These are phyloP conservation scores for Neurospora tetraspora DNA, from an alignment of 495 filamentous ascomycete genomes.

Conservation along the genomic window DNA sequence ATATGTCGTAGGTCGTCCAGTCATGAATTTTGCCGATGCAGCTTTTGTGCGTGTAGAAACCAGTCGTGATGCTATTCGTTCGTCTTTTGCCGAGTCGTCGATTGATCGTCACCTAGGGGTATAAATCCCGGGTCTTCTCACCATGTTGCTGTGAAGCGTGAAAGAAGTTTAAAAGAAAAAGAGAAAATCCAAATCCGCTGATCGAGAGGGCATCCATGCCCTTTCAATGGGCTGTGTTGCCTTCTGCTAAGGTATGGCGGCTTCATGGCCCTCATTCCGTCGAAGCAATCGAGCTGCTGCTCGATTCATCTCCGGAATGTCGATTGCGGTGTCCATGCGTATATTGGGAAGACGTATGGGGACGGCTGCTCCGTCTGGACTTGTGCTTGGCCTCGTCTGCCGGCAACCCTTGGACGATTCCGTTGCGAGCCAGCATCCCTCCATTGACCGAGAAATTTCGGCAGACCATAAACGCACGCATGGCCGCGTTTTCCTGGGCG, in stretches of 20 bases:
- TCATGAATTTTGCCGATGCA: not conserved
- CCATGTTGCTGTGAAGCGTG: conserved; percentile 37
- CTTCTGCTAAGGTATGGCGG: not conserved
- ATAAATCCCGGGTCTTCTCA: conserved; percentile 18
- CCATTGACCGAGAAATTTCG: conserved; percentile 98
- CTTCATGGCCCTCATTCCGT: conserved; percentile 28
- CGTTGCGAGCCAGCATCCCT: conserved; percentile 76
- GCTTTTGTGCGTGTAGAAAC: not conserved
- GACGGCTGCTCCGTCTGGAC: conserved; percentile 34
- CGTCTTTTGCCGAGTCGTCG: not conserved
- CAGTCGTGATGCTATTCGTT: not conserved
- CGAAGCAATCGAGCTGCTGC: conserved; percentile 49
- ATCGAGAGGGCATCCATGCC: not conserved
- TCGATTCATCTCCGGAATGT: conserved; percentile 39
- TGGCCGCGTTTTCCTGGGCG: conserved; percentile 90
- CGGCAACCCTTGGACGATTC: conserved; percentile 79
- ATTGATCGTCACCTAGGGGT: conserved; percentile 16
- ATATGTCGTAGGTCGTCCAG: not conserved
- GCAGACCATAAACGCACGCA: conserved; percentile 95
- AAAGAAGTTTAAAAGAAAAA: conserved; percentile 35
- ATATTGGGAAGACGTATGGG: conserved; percentile 32
- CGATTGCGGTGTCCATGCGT: conserved; percentile 24
- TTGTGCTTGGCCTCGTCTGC: conserved; percentile 44
- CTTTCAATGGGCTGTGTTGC: not conserved
- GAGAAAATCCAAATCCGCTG: conserved; percentile 5